A percentile compares a stretch with the other conserved stretches of the same genome.
phyloP scores from a whole-genome alignment of 192 early-diverging fungal genomes.

The Mortierella claussenii region DNA sequence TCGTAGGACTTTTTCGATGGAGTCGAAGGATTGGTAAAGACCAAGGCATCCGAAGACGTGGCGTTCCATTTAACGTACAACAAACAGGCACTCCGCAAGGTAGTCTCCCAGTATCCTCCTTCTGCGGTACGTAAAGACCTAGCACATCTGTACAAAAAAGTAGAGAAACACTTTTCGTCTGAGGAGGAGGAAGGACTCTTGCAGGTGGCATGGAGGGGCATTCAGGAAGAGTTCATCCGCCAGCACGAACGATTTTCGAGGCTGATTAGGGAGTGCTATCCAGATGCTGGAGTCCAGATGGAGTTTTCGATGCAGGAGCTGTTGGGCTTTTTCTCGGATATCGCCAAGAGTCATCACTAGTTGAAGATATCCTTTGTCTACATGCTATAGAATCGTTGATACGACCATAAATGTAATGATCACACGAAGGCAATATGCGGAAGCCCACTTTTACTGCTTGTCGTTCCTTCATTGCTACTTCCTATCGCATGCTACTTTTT shows the following conservation, averaged over 20 bases:
- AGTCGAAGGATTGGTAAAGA: constrained; percentile 86
- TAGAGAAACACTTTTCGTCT: constrained; percentile 95
- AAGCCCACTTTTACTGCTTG: too few species aligned
- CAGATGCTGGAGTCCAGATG: constrained; percentile 80
- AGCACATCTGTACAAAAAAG: constrained; percentile 86
- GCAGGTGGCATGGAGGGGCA: constrained; percentile 91
- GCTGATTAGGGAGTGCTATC: constrained; percentile 86
- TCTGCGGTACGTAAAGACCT: constrained; percentile 85
- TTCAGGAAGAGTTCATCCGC: constrained; percentile 86
- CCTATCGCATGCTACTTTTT: too few species aligned
- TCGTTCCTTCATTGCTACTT: too few species aligned
- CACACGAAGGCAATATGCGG: too few species aligned
- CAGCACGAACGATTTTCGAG: constrained; percentile 85
- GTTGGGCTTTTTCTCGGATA: constrained; percentile 75
- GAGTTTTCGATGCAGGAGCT: constrained; percentile 91
- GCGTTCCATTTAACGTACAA: constrained; percentile 83
- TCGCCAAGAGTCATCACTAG: constrained; percentile 63
- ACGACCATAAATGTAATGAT: too few species aligned
- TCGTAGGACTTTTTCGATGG: constrained; percentile 97
- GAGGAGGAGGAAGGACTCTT: constrained; percentile 82
- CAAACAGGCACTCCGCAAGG: constrained; percentile 86
- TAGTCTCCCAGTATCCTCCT: constrained; percentile 84
- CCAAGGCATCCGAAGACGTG: constrained; percentile 79
- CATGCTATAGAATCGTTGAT: too few species aligned
- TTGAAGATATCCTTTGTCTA: too few species aligned